A percentile compares a stretch with the other conserved stretches of the same genome.
These are phyloP conservation scores for Vararia minispora DNA, from an alignment of 768 basidiomycete species.

Conservation along the genomic window DNA sequence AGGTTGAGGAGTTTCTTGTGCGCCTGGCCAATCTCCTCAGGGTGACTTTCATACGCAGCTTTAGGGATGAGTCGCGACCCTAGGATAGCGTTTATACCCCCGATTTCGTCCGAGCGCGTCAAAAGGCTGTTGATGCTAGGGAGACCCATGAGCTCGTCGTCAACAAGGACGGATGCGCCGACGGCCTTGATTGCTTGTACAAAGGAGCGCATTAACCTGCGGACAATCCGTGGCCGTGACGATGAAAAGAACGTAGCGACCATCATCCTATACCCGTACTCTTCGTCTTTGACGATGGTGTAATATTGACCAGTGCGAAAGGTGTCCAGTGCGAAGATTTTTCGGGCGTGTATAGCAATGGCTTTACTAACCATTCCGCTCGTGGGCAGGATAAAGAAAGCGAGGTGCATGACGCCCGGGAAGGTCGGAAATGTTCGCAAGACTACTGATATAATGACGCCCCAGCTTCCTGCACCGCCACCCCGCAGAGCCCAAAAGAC, in stretches of 20 bases:
- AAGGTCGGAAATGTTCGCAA: constrained; percentile 26
- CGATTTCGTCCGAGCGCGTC: constrained; percentile 8
- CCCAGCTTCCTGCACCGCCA: constrained; percentile 23
- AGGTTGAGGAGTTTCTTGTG: constrained; percentile 6
- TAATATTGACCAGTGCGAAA: too few relatives aligned
- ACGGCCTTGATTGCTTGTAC: too few relatives aligned
- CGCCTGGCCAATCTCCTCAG: constrained; percentile 6
- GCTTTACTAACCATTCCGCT: constrained; percentile 17
- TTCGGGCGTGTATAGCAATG: constrained; percentile 22
- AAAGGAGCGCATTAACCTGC: too few relatives aligned
- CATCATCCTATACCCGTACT: too few relatives aligned
- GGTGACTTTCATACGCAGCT: neutral
- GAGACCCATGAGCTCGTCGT: too few relatives aligned
- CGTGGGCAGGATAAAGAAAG: constrained; percentile 12
- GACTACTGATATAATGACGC: constrained; percentile 26
- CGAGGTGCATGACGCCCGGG: constrained; percentile 15
- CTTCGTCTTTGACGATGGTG: too few relatives aligned
- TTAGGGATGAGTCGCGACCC: constrained; percentile 11
- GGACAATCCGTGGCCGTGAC: too few relatives aligned
- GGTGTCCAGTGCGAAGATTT: constrained; percentile 27
- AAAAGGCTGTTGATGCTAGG: too few relatives aligned
- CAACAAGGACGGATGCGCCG: too few relatives aligned
- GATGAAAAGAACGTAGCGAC: too few relatives aligned
- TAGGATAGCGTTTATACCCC: constrained; percentile 8
- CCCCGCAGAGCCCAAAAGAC: constrained; percentile 16